Conservation (phyloP, 2,329 filamentous ascomycete species). For the Ophiocordyceps camponoti-floridani region DNA sequence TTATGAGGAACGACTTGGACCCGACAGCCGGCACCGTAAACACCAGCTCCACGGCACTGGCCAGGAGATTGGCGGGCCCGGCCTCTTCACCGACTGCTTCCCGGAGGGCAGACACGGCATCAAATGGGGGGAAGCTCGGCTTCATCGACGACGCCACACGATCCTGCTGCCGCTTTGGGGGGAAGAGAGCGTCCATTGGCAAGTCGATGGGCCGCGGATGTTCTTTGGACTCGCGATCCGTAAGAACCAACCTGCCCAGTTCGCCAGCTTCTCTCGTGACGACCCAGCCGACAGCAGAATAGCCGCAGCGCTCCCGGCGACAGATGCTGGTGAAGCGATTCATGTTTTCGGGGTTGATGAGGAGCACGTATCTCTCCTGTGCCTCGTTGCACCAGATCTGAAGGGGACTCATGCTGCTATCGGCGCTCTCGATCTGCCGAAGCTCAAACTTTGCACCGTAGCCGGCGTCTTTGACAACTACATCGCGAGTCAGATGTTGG, state of each 20-base stretch:
- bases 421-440: constrained; percentile 81
- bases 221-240: constrained; percentile 59
- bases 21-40: constrained; percentile 76
- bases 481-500: neutral
- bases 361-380: constrained; percentile 87
- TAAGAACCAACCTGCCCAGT: constrained; percentile 57
- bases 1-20: constrained; percentile 96
- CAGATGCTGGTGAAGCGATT: constrained; percentile 56
- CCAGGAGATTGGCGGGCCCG: constrained; percentile 32
- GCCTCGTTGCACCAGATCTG: constrained; percentile 98
- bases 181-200: constrained; percentile 77
- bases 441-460: constrained; percentile 85
- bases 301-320: constrained; percentile 74
- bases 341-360: constrained; percentile 65
- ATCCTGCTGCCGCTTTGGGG: constrained; percentile 68
- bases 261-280: constrained; percentile 42
- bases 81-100: constrained; percentile 39
- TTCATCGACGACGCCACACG: constrained; percentile 55
- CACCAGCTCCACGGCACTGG: constrained; percentile 60
- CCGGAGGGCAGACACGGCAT: constrained; percentile 46
- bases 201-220: constrained; percentile 71
- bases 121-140: constrained; percentile 50
- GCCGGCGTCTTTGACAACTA: constrained; percentile 76
- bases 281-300: constrained; percentile 76
- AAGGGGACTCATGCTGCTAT: constrained; percentile 81